phyloP scores from a whole-genome alignment of 176 grass and related monocot genomes.

The Themeda triandra region DNA sequence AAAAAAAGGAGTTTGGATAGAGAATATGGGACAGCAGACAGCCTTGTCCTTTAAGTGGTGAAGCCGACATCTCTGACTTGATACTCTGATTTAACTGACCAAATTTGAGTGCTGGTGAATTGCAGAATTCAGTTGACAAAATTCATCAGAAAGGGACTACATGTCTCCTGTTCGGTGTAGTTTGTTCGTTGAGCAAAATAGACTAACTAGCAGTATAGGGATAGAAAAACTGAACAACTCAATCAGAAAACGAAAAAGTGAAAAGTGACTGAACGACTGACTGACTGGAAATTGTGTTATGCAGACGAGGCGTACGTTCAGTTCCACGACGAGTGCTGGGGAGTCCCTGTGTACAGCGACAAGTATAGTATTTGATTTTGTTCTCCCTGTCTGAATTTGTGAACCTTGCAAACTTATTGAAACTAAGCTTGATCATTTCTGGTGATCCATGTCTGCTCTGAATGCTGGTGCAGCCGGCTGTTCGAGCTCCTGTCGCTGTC shows the following conservation, averaged over 20 bases:
- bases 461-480: constrained; percentile 35
- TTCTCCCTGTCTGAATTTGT: not conserved
- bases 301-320: constrained; percentile 79
- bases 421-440: not conserved
- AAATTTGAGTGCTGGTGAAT: constrained; percentile 12
- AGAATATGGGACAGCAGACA: not conserved
- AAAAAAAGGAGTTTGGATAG: not conserved
- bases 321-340: constrained; percentile 95
- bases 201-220: not conserved
- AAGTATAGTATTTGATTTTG: constrained; percentile 57
- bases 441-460: too few relatives aligned
- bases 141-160: constrained; percentile 23
- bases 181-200: constrained; percentile 29
- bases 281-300: not conserved
- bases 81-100: not conserved
- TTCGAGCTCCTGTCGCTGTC: constrained; percentile 83
- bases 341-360: constrained; percentile 81
- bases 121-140: constrained; percentile 25
- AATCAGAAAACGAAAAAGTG: not conserved
- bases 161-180: not conserved
- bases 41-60: constrained; percentile 10
- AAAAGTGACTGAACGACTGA: not conserved
- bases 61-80: constrained; percentile 10
- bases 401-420: too few relatives aligned
- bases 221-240: not conserved